Evolutionary conservation across 2,329 filamentous ascomycete genomes (phyloP), one percentile per base, ranked within the genome.

Genomic region (Mycosphaerella sp.): DNA sequence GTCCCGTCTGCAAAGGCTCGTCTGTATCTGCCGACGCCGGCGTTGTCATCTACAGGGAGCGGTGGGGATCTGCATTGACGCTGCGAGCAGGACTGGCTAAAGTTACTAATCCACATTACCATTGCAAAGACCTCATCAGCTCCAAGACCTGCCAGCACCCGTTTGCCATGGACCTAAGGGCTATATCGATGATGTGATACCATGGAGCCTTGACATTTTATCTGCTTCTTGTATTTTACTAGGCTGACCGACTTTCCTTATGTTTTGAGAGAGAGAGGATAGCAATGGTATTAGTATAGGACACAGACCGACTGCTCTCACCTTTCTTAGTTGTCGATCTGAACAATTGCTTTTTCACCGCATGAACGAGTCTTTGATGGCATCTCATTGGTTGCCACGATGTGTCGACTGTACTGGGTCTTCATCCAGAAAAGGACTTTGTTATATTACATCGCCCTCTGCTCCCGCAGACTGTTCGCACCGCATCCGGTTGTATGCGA

Each of bases 51-150:
- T 48, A 36, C 21, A 14, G 48, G 39, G 43, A 48, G 21, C 36
- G 48, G 51, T 46, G 44, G 12, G 50, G 54, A 41, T 36, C 28
- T 21, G 39, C 39, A 34, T 46, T 49, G 50, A 36, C 44, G 50
- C 52, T 53, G 55, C 57, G 39, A 59, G 58, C 44, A 44, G 52
- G 42, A 46, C 42, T 49, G 58, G 52, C 44, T 54, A 59, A 62
- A 61, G 60, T 61, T 52, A 62, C 58, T 61, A 64, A 61, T 62
- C 53, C 52, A 63, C 53, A 64, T 64, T 53, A 50, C 55, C 55
- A 55, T 56, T 57, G 52, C 59, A 58, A 53, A 51, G 54, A 52
- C 53, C 54, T 57, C 56, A 50, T 53, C 55, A 50, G 44, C 37
- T 47, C 35, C 46, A 40, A 51, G 32, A 34, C 47, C 35, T 48